Conservation (phyloP, 2,329 filamentous ascomycete species). For the Trichoderma atrobrunneum region DNA sequence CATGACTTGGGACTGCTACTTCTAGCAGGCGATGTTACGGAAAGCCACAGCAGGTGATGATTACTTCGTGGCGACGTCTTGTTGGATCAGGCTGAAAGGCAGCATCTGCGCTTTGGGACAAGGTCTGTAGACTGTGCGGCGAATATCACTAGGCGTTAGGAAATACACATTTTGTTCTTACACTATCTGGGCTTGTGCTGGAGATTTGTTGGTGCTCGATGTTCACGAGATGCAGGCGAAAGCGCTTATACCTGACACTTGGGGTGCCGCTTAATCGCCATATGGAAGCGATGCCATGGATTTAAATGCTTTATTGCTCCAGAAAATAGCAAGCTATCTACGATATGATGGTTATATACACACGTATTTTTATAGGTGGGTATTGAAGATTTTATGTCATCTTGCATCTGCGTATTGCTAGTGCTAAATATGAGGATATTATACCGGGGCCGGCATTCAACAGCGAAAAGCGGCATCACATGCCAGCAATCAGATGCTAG, state of each 20-base stretch:
- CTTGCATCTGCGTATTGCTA: not conserved
- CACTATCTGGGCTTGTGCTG: not conserved
- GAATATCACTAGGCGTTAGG: conserved; percentile 8
- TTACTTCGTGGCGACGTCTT: not conserved
- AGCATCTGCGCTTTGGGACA: not conserved
- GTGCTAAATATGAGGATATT: not conserved
- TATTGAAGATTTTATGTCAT: not conserved
- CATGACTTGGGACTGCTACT: not conserved
- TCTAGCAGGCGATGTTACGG: not conserved
- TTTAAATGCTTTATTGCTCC: not conserved
- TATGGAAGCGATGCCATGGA: not conserved
- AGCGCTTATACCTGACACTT: not conserved
- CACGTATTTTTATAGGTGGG: not conserved
- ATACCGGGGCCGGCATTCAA: not conserved
- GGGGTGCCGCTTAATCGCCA: not conserved
- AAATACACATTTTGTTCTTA: not conserved
- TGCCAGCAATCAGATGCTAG: not conserved
- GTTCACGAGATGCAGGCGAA: not conserved
- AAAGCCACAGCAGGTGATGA: not conserved
- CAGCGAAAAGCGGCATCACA: not conserved
- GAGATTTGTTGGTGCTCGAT: not conserved
- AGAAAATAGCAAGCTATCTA: not conserved
- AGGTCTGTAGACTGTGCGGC: not conserved
- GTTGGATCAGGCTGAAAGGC: not conserved
- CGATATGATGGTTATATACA: not conserved